Percentiles rank a stretch among this genome's conserved stretches.
These are phyloP conservation scores for Pulveroboletus frians DNA, from an alignment of 768 basidiomycete species.

Conservation along the genomic window DNA sequence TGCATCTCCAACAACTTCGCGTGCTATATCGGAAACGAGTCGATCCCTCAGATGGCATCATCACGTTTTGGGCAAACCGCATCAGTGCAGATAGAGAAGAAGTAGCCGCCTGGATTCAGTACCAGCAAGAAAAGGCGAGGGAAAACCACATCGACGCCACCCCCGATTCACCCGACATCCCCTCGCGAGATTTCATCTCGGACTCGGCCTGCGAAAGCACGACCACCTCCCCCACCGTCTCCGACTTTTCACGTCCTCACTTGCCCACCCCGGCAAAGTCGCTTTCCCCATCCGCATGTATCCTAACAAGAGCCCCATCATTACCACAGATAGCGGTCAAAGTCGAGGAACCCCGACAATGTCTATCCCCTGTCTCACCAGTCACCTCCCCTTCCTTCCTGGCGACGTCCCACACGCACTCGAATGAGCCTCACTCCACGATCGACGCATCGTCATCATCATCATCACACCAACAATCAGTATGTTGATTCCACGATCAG, in stretches of 20 bases:
- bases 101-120: conserved; percentile 23
- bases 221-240: conserved; percentile 15
- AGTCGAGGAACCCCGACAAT: conserved; percentile 14
- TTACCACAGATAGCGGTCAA: conserved; percentile 30
- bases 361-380: not conserved
- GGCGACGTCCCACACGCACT: not conserved
- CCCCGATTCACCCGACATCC: conserved; percentile 13
- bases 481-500: not conserved
- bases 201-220: not conserved
- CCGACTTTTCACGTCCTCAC: conserved; percentile 17
- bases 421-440: not conserved
- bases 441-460: conserved; percentile 6
- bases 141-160: not conserved
- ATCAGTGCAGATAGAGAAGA: conserved; percentile 17
- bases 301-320: conserved; percentile 17
- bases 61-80: conserved; percentile 26
- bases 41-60: conserved; percentile 17
- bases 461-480: not conserved
- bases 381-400: not conserved
- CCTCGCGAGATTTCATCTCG: not conserved
- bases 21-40: conserved; percentile 11
- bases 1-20: conserved; percentile 21
- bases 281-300: conserved; percentile 13
- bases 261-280: conserved; percentile 29
- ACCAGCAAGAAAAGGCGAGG: conserved; percentile 26